Evolutionary conservation across 2,329 filamentous ascomycete genomes (phyloP), one percentile per base, ranked within the genome.

Genomic region (Trichoderma asperellum): DNA sequence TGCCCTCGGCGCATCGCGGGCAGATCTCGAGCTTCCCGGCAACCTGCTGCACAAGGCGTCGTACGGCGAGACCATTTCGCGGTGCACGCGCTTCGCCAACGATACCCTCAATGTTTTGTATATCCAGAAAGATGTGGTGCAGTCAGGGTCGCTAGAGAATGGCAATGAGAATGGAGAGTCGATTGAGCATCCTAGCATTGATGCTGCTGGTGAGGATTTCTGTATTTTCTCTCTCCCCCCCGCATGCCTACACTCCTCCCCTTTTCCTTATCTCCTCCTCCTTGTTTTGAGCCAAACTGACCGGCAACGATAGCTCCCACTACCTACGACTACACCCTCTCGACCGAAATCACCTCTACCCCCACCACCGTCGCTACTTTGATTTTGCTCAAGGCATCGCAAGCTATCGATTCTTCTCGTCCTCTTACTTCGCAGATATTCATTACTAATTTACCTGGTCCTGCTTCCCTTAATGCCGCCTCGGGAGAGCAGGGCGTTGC

Each of bases 61-160:
- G 74, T 87, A 93, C 74, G 83, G 86, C 66, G 95, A 98, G 75
- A 97, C 96, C 7, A 83, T 97, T 68, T 90, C 94, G 78, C 88
- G 93, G 83, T 97, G 95, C 81, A 89, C 89, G 73, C 91, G 94
- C 75, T 98, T 98, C 81, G 94, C 94, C 70, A 89, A 90, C 71
- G 96, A 99, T 81, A 86, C 91, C 70, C 93, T 97, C 82, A 89
- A 91, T 72, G 93, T 92, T 68, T 84, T 99, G 72, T 98, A 98
- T 81, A 91, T 97, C 72, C 92, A 96, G 78, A 97, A 97, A 82
- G 93, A 95, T 77, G 78, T 90, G 73, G 81, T 87, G 65, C 83
- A 85, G 72, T 84, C 84, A 14, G 83, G 86, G 60, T 79, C 85
- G 68, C 76, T 83, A 52, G 82, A 86, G 68, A 85, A 70, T 61